Percentiles rank a stretch among this genome's conserved stretches.
Conservation (phyloP, 106 monocot genomes). For the Acanthochlamys bracteata region DNA sequence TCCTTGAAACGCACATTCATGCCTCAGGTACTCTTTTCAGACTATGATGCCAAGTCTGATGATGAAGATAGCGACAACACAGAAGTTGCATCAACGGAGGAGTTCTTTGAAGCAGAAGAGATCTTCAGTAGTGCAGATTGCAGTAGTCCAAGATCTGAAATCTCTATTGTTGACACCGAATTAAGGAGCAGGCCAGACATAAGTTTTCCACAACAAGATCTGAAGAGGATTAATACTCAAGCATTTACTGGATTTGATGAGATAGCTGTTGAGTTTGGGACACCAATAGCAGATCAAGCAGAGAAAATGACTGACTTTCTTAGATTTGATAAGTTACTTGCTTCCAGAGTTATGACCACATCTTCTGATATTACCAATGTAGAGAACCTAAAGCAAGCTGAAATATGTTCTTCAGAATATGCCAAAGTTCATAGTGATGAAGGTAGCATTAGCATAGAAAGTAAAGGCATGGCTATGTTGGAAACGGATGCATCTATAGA, state of each 20-base stretch:
- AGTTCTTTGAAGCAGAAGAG: constrained; percentile 97
- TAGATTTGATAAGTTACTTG: constrained; percentile 5
- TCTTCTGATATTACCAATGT: constrained; percentile 5
- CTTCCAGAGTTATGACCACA: not conserved
- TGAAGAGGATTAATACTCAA: constrained; percentile 5
- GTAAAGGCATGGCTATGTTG: too few relatives aligned
- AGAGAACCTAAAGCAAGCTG: not conserved
- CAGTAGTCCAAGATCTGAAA: constrained; percentile 20
- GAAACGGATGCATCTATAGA: too few relatives aligned
- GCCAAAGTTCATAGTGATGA: too few relatives aligned
- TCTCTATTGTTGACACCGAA: constrained; percentile 24
- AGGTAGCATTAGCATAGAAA: too few relatives aligned
- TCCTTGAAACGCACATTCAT: constrained; percentile 41
- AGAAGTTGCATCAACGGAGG: constrained; percentile 50
- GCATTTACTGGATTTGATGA: constrained; percentile 10
- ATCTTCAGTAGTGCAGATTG: constrained; percentile 71
- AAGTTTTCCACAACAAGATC: constrained; percentile 10
- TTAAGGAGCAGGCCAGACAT: constrained; percentile 15
- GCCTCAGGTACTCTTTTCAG: constrained; percentile 98
- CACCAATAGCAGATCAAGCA: not conserved
- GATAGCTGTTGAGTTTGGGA: constrained; percentile 7
- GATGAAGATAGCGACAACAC: constrained; percentile 32
- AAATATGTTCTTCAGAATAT: too few relatives aligned
- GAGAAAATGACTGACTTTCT: constrained; percentile 5
- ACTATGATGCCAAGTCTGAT: constrained; percentile 46